A percentile compares a stretch with the other conserved stretches of the same genome.
Conservation (phyloP, 2,329 filamentous ascomycete species). For the Ceratocystis cacaofunesta region DNA sequence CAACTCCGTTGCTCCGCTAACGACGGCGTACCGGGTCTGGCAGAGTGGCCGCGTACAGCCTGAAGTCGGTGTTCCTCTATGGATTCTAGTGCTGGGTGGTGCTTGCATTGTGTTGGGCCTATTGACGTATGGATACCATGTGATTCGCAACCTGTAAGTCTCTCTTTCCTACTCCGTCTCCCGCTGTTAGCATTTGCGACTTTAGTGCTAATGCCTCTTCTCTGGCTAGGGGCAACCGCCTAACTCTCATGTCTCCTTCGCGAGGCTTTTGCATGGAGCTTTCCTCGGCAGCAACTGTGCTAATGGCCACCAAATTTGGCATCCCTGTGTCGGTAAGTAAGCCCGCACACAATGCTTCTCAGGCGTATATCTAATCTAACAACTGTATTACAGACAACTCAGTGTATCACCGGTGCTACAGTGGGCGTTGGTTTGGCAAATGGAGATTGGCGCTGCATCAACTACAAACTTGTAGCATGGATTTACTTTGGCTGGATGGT, state of each 20-base stretch:
- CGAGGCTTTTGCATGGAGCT: constrained; percentile 39
- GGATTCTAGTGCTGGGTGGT: constrained; percentile 36
- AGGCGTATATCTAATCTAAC: not conserved
- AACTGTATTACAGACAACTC: constrained; percentile 28
- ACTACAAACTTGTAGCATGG: constrained; percentile 33
- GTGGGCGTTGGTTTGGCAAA: constrained; percentile 38
- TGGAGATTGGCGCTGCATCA: constrained; percentile 34
- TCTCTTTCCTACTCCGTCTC: not conserved
- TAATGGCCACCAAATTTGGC: constrained; percentile 37
- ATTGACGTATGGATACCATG: constrained; percentile 48
- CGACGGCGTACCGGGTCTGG: constrained; percentile 38
- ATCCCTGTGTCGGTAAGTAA: constrained; percentile 31
- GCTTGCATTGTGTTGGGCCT: constrained; percentile 40
- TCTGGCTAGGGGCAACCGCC: constrained; percentile 30
- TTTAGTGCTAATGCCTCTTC: not conserved
- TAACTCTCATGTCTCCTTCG: constrained; percentile 39
- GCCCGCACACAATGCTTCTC: not conserved
- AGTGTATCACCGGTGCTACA: constrained; percentile 38
- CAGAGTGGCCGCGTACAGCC: constrained; percentile 26
- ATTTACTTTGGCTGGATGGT: constrained; percentile 37
- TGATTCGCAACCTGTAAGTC: constrained; percentile 36
- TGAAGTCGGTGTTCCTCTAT: constrained; percentile 31
- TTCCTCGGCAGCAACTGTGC: constrained; percentile 36
- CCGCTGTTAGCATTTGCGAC: too few relatives aligned
- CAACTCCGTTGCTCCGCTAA: constrained; percentile 37